phyloP scores from a whole-genome alignment of 2,329 filamentous ascomycete genomes.

The Hypoxylon sp. region DNA sequence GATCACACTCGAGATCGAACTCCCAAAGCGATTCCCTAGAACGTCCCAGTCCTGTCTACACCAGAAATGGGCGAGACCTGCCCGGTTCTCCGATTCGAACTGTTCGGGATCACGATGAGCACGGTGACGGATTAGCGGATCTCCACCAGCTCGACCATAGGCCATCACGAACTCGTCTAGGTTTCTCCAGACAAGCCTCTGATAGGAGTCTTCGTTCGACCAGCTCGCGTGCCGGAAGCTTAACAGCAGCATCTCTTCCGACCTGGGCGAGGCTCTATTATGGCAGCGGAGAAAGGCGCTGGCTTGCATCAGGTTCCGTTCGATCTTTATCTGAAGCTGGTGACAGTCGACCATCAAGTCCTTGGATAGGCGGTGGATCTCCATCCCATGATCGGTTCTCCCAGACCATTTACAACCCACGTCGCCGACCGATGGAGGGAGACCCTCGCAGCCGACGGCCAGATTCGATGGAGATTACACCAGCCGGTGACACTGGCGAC shows the following conservation, averaged over 20 bases:
- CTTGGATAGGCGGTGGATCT: slow-evolving; percentile 62
- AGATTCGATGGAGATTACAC: slow-evolving; percentile 63
- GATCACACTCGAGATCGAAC: slow-evolving; percentile 57
- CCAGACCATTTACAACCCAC: slow-evolving; percentile 52
- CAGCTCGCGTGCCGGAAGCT: slow-evolving; percentile 64
- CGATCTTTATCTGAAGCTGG: slow-evolving; percentile 63
- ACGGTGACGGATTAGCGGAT: slow-evolving; percentile 75
- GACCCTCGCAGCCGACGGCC: slow-evolving; percentile 53
- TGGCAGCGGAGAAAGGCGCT: slow-evolving; percentile 73
- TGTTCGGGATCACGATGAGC: slow-evolving; percentile 72
- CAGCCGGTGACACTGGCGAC: slow-evolving; percentile 47
- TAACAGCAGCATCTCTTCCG: slow-evolving; percentile 63
- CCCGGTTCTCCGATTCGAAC: slow-evolving; percentile 59
- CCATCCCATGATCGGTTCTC: slow-evolving; percentile 66
- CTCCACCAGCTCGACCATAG: slow-evolving; percentile 66
- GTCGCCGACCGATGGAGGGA: slow-evolving; percentile 52
- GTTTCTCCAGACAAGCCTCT: slow-evolving; percentile 64
- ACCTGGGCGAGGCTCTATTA: slow-evolving; percentile 78
- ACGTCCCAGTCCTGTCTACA: slow-evolving; percentile 62
- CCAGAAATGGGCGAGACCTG: slow-evolving; percentile 57
- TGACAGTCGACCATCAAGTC: slow-evolving; percentile 64
- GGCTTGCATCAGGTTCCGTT: slow-evolving; percentile 64
- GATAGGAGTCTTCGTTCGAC: slow-evolving; percentile 67
- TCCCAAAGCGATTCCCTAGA: slow-evolving; percentile 65
- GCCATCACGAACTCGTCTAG: slow-evolving; percentile 69